These are phyloP conservation scores for Globisporangium iwayamae DNA, from an alignment of 352 stramenopile genomes.

Conservation along the genomic window DNA sequence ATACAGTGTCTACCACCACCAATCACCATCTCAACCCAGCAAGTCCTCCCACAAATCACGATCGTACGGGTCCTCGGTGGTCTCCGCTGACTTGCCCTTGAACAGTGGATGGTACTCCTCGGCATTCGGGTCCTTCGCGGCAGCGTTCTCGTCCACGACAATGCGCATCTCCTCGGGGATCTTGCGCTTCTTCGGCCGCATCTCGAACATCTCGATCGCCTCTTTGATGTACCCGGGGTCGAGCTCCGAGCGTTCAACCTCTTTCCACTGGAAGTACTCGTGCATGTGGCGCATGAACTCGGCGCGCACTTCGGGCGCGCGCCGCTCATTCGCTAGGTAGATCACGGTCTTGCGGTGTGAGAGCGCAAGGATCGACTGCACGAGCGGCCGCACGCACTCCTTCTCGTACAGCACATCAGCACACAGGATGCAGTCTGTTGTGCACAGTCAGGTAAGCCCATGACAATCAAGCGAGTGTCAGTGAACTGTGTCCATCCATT, in stretches of 20 bases:
- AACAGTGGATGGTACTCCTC: conserved; percentile 46
- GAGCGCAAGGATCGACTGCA: conserved; percentile 77
- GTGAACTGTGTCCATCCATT: background rate
- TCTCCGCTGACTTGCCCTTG: conserved; percentile 16
- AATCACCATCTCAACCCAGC: conserved; percentile 24
- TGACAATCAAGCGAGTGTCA: background rate
- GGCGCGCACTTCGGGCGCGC: conserved; percentile 48
- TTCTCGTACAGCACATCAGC: conserved; percentile 84
- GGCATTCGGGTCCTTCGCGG: conserved; percentile 17
- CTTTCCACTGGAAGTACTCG: conserved; percentile 74
- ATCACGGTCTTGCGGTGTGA: conserved; percentile 77
- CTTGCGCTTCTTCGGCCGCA: conserved; percentile 74
- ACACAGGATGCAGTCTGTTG: conserved; percentile 68
- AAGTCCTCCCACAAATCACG: conserved; percentile 69
- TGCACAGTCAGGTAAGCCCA: background rate
- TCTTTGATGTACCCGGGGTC: conserved; percentile 70
- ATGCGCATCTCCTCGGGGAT: conserved; percentile 73
- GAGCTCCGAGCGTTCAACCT: conserved; percentile 52
- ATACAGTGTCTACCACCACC: conserved; percentile 6
- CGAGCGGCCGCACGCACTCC: conserved; percentile 60
- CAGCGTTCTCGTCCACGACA: conserved; percentile 17
- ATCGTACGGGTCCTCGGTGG: conserved; percentile 46
- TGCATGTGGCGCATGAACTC: conserved; percentile 69
- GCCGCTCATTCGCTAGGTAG: conserved; percentile 73
- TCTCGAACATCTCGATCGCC: conserved; percentile 75